phyloP scores from a whole-genome alignment of 2,329 filamentous ascomycete genomes.

The Claviceps sp. region DNA sequence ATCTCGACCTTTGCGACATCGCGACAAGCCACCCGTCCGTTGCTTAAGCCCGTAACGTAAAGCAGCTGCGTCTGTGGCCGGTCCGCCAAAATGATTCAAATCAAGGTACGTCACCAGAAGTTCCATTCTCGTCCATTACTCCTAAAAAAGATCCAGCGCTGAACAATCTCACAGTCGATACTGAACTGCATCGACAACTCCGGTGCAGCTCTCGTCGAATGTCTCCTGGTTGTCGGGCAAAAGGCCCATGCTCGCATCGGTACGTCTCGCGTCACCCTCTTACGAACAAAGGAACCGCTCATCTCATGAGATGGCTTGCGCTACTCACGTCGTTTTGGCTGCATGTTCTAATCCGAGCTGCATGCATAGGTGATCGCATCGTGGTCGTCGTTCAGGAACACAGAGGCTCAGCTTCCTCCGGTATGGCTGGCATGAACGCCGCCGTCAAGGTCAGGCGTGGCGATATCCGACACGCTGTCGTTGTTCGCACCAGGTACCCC shows the following conservation, averaged over 20 bases:
- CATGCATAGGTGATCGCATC: conserved; percentile 69
- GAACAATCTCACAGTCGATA: conserved; percentile 54
- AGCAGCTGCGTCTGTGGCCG: conserved; percentile 6
- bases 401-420: conserved; percentile 60
- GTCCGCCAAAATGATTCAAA: conserved; percentile 66
- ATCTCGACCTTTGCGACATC: no score
- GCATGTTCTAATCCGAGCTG: neutral
- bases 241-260: conserved; percentile 82
- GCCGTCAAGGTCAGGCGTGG: conserved; percentile 91
- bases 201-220: conserved; percentile 92
- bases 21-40: neutral
- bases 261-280: conserved; percentile 29
- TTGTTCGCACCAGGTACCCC: conserved; percentile 84
- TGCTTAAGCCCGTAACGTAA: neutral
- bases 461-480: conserved; percentile 89
- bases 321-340: neutral
- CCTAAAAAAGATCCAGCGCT: neutral
- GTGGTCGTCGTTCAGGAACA: conserved; percentile 97
- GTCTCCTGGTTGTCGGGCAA: conserved; percentile 82
- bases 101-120: conserved; percentile 46
- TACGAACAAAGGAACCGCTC: neutral
- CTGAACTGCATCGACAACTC: conserved; percentile 99
- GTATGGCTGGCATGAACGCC: conserved; percentile 56
- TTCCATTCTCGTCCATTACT: neutral
- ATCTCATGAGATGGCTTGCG: neutral